Evolutionary conservation across 2,329 filamentous ascomycete species (phyloP).

Genomic region (Fusarium lyarnte): DNA sequence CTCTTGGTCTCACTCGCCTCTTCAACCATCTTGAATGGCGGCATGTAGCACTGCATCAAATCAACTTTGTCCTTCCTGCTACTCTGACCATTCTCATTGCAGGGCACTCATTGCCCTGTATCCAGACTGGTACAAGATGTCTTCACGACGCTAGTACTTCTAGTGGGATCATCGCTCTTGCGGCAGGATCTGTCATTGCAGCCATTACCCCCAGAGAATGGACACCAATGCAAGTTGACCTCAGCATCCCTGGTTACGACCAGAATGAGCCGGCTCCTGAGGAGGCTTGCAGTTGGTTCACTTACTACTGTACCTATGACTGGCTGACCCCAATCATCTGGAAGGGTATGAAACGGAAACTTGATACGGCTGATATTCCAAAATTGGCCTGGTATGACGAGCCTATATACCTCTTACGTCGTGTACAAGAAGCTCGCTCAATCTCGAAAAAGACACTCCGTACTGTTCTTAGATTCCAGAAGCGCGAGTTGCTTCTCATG

Average conservation of each 20-base stretch:
- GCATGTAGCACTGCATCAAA: conserved; percentile 57
- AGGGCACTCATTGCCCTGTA: conserved; percentile 56
- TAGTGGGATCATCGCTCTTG: conserved; percentile 50
- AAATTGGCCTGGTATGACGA: conserved; percentile 65
- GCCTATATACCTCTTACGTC: conserved; percentile 57
- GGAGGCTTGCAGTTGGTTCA: conserved; percentile 64
- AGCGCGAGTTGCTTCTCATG: conserved; percentile 57
- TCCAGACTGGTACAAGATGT: conserved; percentile 49
- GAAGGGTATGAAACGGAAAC: conserved; percentile 55
- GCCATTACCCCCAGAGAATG: conserved; percentile 60
- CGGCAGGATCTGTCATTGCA: conserved; percentile 52
- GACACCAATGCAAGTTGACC: conserved; percentile 55
- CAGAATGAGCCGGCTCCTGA: conserved; percentile 58
- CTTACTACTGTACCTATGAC: conserved; percentile 61
- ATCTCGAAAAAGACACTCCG: conserved; percentile 56
- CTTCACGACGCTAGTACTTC: conserved; percentile 45
- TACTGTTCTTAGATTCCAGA: conserved; percentile 57
- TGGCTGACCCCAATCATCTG: conserved; percentile 61
- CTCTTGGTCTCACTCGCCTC: conserved; percentile 56
- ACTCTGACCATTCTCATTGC: conserved; percentile 50
- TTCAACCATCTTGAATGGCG: conserved; percentile 55
- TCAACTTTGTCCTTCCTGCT: conserved; percentile 56
- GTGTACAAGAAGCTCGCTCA: conserved; percentile 55
- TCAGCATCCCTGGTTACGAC: conserved; percentile 51
- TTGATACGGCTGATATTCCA: conserved; percentile 60